These are phyloP conservation scores for Chrysanthemum seticuspe DNA, from an alignment of 129 eudicot species.

Conservation along the genomic window DNA sequence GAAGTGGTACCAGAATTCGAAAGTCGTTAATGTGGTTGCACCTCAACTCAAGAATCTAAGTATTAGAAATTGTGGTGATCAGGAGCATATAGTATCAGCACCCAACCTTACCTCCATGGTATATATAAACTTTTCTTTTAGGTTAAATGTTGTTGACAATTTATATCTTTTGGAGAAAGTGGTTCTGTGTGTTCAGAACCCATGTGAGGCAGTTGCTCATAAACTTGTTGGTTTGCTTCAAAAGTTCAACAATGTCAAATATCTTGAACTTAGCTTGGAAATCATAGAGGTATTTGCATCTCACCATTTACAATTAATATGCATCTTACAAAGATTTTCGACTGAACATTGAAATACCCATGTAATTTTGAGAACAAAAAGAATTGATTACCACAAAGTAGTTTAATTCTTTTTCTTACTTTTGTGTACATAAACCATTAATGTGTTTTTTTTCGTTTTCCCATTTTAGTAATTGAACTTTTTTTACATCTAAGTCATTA, in stretches of 20 bases:
- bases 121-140: background rate
- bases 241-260: slow-evolving; percentile 6
- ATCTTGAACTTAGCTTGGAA: background rate
- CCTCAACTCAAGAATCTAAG: slow-evolving; percentile 26
- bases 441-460: no score
- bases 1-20: no score
- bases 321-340: background rate
- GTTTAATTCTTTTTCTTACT: background rate
- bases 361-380: background rate
- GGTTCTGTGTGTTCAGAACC: background rate
- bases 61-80: background rate
- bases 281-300: slow-evolving; percentile 7
- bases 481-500: no score
- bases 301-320: background rate
- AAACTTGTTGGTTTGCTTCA: slow-evolving; percentile 15
- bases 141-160: background rate
- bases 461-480: no score
- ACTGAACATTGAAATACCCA: background rate
- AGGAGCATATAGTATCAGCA: background rate
- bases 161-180: slow-evolving; percentile 17
- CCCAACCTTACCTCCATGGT: slow-evolving; percentile 4
- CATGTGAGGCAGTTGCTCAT: background rate
- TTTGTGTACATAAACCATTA: no score
- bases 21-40: slow-evolving; percentile 9
- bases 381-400: background rate